A percentile compares a stretch with the other conserved stretches of the same genome.
These are phyloP conservation scores for Kernera saxatilis DNA, from an alignment of 345 rosid genomes.

Conservation along the genomic window DNA sequence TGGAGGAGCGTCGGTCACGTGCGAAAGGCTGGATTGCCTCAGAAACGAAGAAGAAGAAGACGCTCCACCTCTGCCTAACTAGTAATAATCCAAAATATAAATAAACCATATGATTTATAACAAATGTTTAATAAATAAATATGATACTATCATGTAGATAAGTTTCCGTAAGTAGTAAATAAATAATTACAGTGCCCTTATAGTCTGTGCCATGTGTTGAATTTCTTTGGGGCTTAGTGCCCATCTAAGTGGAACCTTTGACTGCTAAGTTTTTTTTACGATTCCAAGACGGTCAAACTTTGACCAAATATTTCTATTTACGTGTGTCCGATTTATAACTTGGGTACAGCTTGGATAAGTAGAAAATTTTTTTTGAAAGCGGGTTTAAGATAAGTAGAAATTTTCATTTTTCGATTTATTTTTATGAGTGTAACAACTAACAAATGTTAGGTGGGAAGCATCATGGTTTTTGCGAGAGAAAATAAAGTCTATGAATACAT, in stretches of 20 bases:
- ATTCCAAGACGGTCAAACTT: slow-evolving; percentile 31
- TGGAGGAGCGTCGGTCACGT: slow-evolving; percentile 77
- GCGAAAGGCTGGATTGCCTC: slow-evolving; percentile 52
- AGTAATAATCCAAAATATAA: slow-evolving; percentile 15
- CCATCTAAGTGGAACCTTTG: slow-evolving; percentile 35
- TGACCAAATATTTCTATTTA: slow-evolving; percentile 28
- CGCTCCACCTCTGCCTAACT: slow-evolving; percentile 36
- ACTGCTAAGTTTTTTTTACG: slow-evolving; percentile 23
- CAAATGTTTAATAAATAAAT: neutral
- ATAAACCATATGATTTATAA: neutral
- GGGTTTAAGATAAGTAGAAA: neutral
- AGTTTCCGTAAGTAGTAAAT: slow-evolving; percentile 10
- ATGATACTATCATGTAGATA: neutral
- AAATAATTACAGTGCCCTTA: slow-evolving; percentile 17
- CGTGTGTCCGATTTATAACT: slow-evolving; percentile 21
- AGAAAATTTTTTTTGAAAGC: neutral
- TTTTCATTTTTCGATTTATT: neutral
- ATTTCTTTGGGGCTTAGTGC: slow-evolving; percentile 28
- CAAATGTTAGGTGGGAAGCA: slow-evolving; percentile 28
- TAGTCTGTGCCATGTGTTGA: slow-evolving; percentile 18
- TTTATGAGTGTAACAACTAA: slow-evolving; percentile 15
- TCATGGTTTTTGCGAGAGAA: slow-evolving; percentile 16
- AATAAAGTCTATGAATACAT: neutral
- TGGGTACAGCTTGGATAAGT: slow-evolving; percentile 23
- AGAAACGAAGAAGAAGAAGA: slow-evolving; percentile 27